Base-by-base conservation (phyloP, 164 flowering plant genomes). In the Malania oleifera region DNA sequence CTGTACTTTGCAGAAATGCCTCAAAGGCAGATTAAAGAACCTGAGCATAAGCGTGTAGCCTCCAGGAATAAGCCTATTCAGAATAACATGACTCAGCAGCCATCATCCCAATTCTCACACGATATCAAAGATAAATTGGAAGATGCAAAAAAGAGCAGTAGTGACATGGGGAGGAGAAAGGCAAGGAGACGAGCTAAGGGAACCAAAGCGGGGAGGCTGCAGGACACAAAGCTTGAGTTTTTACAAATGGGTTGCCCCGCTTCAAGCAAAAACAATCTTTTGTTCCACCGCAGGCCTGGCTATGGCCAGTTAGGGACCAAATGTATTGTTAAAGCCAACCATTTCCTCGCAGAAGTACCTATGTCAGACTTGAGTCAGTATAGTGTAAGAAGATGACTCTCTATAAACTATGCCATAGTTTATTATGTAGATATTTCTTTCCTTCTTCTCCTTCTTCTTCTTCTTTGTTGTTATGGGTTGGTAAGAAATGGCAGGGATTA, bases 271-370 rank as follows among this genome's bases (percentile, higher is more conserved):
- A 63, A n/a, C n/a, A n/a, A 64, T 43, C 22, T 74, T 19, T 56
- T 53, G 59, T 70, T 70, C 27, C 72, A 55, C 10, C 54, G 60
- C 31, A 57, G 76, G 26, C 74, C 80, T 2, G 80, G 78, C 9
- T 70, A 57, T 59, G 82, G 80, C 7, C 69, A 69, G 29, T 44
- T 54, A 23, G 82, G 80, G n/a, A 70, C 64, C 22, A 75, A 66
- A 59, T 70, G 72, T 46, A 46, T 73, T 4, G 80, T 78, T 15
- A 70, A 78, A 61, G 80, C 77, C 35, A 78, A 78, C 52, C 70
- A 78, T 58, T 75, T 78, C 44, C 62, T 75, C 15, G 74, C 78
- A 9, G 67, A 71, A 56, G 25, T 78, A 11, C 70, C 77, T 0
- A 71, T 65, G 25, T 61, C 64, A 53, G 76, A 78, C 63, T 67